Conservation (phyloP, 495 filamentous ascomycete genomes). For the Mycothermus thermophilus region DNA sequence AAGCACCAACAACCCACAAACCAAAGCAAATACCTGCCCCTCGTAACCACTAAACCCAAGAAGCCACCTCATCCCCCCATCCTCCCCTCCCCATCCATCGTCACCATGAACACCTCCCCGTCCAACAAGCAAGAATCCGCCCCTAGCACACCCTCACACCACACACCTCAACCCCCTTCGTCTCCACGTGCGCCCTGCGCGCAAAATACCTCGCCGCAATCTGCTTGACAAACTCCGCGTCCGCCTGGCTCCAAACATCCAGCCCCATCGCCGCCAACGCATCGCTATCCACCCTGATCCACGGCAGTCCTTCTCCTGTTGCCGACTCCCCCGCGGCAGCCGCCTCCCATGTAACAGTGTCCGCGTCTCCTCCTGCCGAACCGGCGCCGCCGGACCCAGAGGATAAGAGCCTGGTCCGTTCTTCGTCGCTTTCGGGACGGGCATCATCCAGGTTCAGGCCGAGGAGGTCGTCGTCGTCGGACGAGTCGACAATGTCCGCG, state of each 20-base stretch:
- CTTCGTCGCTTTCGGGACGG: not conserved
- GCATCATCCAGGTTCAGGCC: conserved; percentile 23
- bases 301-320: conserved; percentile 19
- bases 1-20: too few relatives aligned
- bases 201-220: conserved; percentile 58
- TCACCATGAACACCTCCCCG: not conserved
- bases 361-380: too few relatives aligned
- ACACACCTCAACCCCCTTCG: conserved; percentile 63
- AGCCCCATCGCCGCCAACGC: conserved; percentile 71
- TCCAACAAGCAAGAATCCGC: not conserved
- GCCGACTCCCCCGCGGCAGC: conserved; percentile 1
- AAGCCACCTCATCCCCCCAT: too few relatives aligned
- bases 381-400: too few relatives aligned
- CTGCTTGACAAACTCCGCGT: conserved; percentile 59
- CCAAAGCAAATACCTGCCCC: too few relatives aligned
- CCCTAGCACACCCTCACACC: conserved; percentile 59
- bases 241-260: conserved; percentile 70
- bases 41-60: too few relatives aligned
- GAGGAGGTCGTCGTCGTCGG: conserved; percentile 37
- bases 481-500: conserved; percentile 50
- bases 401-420: too few relatives aligned
- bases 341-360: too few relatives aligned
- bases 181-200: conserved; percentile 51
- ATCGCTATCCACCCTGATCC: conserved; percentile 47
- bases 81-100: not conserved